Evolutionary conservation across 2,329 filamentous ascomycete species (phyloP).

Genomic region (Monosporascus sp.): DNA sequence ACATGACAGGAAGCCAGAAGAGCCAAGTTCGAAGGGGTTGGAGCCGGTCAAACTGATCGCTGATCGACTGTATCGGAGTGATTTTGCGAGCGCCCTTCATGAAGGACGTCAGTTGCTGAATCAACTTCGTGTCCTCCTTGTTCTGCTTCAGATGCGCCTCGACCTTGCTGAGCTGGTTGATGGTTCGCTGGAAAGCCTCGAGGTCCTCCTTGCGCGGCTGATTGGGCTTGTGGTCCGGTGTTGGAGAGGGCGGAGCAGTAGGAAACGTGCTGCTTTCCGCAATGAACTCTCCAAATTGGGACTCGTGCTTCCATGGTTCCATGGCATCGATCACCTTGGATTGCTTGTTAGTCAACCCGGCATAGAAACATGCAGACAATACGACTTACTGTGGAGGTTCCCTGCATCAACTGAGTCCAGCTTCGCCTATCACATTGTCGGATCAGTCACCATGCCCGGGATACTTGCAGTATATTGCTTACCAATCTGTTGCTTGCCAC

Average conservation of each 20-base stretch:
- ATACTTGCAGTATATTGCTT: slow-evolving; percentile 39
- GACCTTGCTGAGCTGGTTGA: slow-evolving; percentile 62
- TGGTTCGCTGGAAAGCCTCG: slow-evolving; percentile 60
- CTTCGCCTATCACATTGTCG: slow-evolving; percentile 58
- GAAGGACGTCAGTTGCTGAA: slow-evolving; percentile 67
- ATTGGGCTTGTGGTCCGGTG: slow-evolving; percentile 55
- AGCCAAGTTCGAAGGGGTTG: slow-evolving; percentile 88
- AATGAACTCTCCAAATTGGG: slow-evolving; percentile 78
- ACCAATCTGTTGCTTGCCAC: slow-evolving; percentile 97
- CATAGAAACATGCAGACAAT: not conserved
- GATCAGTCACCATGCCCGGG: slow-evolving; percentile 31
- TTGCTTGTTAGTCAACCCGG: slow-evolving; percentile 19
- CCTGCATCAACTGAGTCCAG: slow-evolving; percentile 90
- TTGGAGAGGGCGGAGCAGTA: slow-evolving; percentile 58
- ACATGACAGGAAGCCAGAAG: slow-evolving; percentile 88
- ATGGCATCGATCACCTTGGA: slow-evolving; percentile 79
- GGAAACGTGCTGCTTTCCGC: slow-evolving; percentile 71
- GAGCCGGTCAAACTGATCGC: slow-evolving; percentile 84
- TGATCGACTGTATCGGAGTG: slow-evolving; percentile 63
- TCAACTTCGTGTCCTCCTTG: slow-evolving; percentile 62
- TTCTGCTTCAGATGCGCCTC: slow-evolving; percentile 64
- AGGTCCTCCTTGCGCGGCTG: slow-evolving; percentile 66
- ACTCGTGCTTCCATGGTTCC: slow-evolving; percentile 87
- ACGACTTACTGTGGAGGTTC: slow-evolving; percentile 73
- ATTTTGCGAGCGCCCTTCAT: slow-evolving; percentile 68